Conservation (phyloP, 2,329 filamentous ascomycete genomes). For the Colletotrichum filicis region DNA sequence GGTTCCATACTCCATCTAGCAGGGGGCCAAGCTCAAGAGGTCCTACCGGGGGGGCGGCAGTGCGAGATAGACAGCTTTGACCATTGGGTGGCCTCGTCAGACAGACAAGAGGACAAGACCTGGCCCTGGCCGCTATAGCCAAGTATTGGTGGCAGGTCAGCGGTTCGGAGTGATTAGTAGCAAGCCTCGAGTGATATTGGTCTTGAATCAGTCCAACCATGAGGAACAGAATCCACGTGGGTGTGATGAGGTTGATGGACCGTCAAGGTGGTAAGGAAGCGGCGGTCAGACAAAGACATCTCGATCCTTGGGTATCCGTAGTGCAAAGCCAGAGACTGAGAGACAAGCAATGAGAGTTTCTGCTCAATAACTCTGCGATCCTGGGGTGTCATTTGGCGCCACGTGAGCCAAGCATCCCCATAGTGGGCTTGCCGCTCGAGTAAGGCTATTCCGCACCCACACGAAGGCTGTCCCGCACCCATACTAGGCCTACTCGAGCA, state of each 20-base stretch:
- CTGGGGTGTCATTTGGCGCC: conserved; percentile 26
- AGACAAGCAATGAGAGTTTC: conserved; percentile 4
- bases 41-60: not conserved
- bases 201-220: conserved; percentile 2
- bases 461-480: too few species aligned
- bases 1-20: conserved; percentile 6
- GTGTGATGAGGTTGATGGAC: conserved; percentile 2
- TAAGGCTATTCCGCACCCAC: too few species aligned
- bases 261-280: conserved; percentile 2
- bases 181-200: not conserved
- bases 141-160: not conserved
- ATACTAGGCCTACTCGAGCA: too few species aligned
- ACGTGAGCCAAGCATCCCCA: conserved; percentile 31
- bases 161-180: not conserved
- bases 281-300: not conserved
- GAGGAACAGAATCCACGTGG: not conserved
- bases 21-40: conserved; percentile 7
- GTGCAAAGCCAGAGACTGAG: too few species aligned
- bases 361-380: conserved; percentile 8
- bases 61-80: conserved; percentile 20
- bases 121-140: conserved; percentile 8
- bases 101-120: not conserved
- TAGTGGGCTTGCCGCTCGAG: conserved; percentile 21
- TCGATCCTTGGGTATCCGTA: too few species aligned
- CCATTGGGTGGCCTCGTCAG: conserved; percentile 15